These are phyloP conservation scores for Penicillium sp. DNA, from an alignment of 2,329 filamentous ascomycete species.

Conservation along the genomic window DNA sequence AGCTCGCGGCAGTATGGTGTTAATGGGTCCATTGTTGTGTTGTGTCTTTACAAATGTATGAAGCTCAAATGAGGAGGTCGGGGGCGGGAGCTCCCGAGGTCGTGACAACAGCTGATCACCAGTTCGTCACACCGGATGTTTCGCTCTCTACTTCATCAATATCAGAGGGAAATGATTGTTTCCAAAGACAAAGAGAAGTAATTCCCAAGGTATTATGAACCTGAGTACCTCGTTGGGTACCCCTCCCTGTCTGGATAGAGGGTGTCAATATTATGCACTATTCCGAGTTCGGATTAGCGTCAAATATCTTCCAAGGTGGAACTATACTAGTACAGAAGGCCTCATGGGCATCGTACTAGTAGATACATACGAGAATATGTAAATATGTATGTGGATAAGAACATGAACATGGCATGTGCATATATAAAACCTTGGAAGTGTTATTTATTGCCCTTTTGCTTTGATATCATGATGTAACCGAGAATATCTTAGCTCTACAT, in stretches of 20 bases:
- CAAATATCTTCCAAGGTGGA: no score
- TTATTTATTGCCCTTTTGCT: no score
- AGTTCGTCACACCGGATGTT: not conserved
- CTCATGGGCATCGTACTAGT: no score
- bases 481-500: no score
- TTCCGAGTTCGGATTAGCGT: no score
- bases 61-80: conserved; percentile 1
- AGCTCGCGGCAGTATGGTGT: conserved; percentile 49
- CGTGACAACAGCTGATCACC: conserved; percentile 2
- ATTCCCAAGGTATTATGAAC: not conserved
- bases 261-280: no score
- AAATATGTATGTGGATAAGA: no score
- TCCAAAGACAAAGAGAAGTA: not conserved
- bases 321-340: no score
- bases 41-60: not conserved
- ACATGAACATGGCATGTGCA: no score
- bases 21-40: conserved; percentile 20
- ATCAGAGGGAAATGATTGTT: not conserved
- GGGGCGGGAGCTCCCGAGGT: not conserved
- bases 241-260: not conserved
- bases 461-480: no score
- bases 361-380: no score
- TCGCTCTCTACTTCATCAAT: not conserved
- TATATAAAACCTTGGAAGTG: no score
- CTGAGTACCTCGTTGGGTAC: not conserved